A percentile compares a stretch with the other conserved stretches of the same genome.
These are phyloP conservation scores for Petunia axillaris DNA, from an alignment of 257 asterid species.

Conservation along the genomic window DNA sequence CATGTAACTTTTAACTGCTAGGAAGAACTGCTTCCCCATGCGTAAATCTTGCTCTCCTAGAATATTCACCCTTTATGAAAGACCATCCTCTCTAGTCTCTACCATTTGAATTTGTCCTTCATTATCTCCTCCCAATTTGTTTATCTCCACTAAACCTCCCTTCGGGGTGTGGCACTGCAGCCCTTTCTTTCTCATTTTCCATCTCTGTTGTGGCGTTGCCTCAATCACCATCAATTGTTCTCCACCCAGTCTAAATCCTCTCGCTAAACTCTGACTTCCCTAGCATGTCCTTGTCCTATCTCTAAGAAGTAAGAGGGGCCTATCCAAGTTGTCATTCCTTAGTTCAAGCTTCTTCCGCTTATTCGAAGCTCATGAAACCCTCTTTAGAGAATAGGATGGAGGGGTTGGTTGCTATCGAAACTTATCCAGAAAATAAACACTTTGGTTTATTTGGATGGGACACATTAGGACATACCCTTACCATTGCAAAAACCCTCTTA, in stretches of 20 bases:
- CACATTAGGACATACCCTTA: background rate
- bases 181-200: slow-evolving; percentile 8
- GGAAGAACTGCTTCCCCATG: no score
- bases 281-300: background rate
- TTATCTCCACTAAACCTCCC: no score
- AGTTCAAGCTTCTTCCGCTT: background rate
- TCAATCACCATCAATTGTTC: background rate
- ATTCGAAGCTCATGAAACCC: background rate
- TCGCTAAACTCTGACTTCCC: background rate
- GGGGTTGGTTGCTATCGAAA: background rate
- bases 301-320: background rate
- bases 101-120: no score
- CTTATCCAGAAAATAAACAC: background rate
- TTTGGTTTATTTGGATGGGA: slow-evolving; percentile 13
- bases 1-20: no score
- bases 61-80: no score
- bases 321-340: slow-evolving; percentile 19
- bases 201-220: slow-evolving; percentile 8
- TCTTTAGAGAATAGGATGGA: background rate
- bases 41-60: no score
- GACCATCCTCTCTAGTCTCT: no score
- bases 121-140: no score
- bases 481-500: background rate
- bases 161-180: background rate
- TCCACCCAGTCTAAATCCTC: slow-evolving; percentile 10